Conservation (phyloP, 495 filamentous ascomycete genomes). For the Penicillium lagena region DNA sequence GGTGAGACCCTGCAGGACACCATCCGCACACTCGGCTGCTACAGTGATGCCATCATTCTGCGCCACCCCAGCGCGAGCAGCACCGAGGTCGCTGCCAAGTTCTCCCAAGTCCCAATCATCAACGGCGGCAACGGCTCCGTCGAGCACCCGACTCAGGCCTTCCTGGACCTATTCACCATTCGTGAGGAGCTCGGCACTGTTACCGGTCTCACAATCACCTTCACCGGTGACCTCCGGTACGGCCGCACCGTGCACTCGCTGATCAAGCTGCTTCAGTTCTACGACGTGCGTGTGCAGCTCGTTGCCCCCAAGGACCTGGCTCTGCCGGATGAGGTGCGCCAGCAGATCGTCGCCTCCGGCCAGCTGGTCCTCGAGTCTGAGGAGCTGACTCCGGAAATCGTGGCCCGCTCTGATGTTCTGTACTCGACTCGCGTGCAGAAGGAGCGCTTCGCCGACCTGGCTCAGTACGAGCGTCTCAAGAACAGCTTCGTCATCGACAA, state of each 20-base stretch:
- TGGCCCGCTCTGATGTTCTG: slow-evolving; percentile 78
- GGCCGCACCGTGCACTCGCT: slow-evolving; percentile 93
- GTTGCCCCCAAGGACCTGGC: slow-evolving; percentile 75
- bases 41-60: slow-evolving; percentile 88
- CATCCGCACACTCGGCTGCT: slow-evolving; percentile 86
- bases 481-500: slow-evolving; percentile 84
- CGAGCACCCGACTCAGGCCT: slow-evolving; percentile 96
- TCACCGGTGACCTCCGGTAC: slow-evolving; percentile 86
- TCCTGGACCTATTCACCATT: slow-evolving; percentile 98
- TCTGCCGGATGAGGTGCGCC: slow-evolving; percentile 66
- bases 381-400: slow-evolving; percentile 75
- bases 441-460: slow-evolving; percentile 77
- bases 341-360: slow-evolving; percentile 61
- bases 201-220: slow-evolving; percentile 89
- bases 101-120: slow-evolving; percentile 83
- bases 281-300: slow-evolving; percentile 88
- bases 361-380: slow-evolving; percentile 69
- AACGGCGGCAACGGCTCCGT: slow-evolving; percentile 93
- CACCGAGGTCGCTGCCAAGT: slow-evolving; percentile 74
- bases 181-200: slow-evolving; percentile 95
- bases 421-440: slow-evolving; percentile 97
- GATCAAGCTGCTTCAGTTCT: slow-evolving; percentile 86
- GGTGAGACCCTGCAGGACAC: slow-evolving; percentile 92
- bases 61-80: slow-evolving; percentile 80
- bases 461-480: slow-evolving; percentile 80